phyloP scores from a whole-genome alignment of 176 grass and related monocot genomes.

The Carex cristatella region DNA sequence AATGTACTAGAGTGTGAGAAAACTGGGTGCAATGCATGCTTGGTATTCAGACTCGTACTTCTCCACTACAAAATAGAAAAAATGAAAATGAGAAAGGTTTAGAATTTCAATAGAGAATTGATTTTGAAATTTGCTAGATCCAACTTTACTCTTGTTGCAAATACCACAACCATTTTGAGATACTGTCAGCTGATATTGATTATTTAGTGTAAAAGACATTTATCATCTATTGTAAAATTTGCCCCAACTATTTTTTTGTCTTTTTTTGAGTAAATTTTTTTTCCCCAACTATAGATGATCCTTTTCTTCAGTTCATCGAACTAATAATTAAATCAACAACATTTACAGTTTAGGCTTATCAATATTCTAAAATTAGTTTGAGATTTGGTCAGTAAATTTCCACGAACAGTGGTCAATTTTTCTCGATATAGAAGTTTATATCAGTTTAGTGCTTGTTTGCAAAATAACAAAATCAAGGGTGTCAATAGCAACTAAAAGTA shows the following conservation, averaged over 20 bases:
- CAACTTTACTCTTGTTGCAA: too few species aligned
- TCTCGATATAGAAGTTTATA: neutral
- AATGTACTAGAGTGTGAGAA: conserved; percentile 84
- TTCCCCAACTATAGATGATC: neutral
- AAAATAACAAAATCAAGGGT: conserved; percentile 7
- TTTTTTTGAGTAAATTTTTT: too few species aligned
- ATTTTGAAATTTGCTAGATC: neutral
- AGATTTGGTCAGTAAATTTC: neutral
- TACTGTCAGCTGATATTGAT: neutral
- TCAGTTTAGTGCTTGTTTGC: neutral
- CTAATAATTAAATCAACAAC: neutral
- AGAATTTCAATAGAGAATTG: neutral
- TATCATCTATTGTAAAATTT: neutral
- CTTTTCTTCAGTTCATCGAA: neutral
- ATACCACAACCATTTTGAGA: neutral
- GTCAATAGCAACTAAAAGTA: neutral
- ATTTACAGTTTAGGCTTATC: neutral
- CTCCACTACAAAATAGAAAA: conserved; percentile 49
- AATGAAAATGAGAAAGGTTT: neutral
- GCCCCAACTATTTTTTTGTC: too few species aligned
- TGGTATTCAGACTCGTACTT: conserved; percentile 57
- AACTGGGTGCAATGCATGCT: conserved; percentile 73
- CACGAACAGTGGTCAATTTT: neutral
- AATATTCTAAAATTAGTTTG: neutral
- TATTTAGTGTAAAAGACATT: neutral